Evolutionary conservation across 2,329 filamentous ascomycete genomes (phyloP).

Genomic region (Bipolaris victoriae): DNA sequence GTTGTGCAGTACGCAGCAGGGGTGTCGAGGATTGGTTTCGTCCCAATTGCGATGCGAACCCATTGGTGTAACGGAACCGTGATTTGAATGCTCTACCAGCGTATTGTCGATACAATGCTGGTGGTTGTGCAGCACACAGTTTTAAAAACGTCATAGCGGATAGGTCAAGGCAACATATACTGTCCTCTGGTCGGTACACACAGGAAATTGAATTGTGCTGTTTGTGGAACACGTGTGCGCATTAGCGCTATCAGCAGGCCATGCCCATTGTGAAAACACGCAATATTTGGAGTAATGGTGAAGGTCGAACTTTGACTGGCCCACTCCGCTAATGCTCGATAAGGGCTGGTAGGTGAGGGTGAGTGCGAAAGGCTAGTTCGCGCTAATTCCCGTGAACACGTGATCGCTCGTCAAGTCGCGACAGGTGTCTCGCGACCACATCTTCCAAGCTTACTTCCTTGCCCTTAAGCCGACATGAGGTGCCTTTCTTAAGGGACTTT

Average conservation of each 20-base stretch:
- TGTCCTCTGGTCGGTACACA: background rate
- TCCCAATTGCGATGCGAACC: background rate
- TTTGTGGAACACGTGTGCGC: background rate
- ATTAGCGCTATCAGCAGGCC: background rate
- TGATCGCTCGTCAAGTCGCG: slow-evolving; percentile 10
- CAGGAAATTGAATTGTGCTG: background rate
- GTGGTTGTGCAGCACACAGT: background rate
- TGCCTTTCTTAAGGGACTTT: background rate
- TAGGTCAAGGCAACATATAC: background rate
- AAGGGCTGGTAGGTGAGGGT: slow-evolving; percentile 2
- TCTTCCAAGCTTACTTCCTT: background rate
- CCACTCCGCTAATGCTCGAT: background rate
- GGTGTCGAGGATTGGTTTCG: background rate
- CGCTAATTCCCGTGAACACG: slow-evolving; percentile 22
- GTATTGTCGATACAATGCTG: background rate
- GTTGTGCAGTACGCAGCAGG: background rate
- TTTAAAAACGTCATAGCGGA: slow-evolving; percentile 6
- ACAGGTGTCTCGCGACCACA: slow-evolving; percentile 7
- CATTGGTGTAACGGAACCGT: background rate
- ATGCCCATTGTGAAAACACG: background rate
- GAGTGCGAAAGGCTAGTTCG: slow-evolving; percentile 12
- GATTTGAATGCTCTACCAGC: background rate
- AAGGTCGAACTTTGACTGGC: background rate
- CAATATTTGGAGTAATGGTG: background rate
- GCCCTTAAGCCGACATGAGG: slow-evolving; percentile 2